These are phyloP conservation scores for Aspergillus homomorphus DNA, from an alignment of 495 filamentous ascomycete species.

Conservation along the genomic window DNA sequence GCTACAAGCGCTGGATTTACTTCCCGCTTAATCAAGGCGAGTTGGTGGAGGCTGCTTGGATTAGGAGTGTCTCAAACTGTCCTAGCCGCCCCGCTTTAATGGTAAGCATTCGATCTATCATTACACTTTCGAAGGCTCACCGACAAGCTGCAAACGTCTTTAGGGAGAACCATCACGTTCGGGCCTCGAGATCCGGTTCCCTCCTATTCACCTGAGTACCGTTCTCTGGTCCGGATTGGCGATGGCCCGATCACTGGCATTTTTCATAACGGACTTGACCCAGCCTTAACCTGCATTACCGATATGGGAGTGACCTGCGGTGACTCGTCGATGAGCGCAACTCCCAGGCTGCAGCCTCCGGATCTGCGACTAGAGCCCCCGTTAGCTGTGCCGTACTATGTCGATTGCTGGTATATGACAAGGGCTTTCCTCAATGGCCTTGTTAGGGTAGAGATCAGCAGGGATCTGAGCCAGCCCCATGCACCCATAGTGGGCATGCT, in stretches of 20 bases:
- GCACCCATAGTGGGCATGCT: constrained; percentile 12
- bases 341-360: neutral
- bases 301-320: constrained; percentile 14
- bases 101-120: constrained; percentile 5
- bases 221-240: constrained; percentile 6
- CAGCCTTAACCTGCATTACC: neutral
- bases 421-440: constrained; percentile 12
- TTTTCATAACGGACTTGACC: constrained; percentile 14
- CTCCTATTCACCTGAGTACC: constrained; percentile 6
- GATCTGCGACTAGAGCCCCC: constrained; percentile 3
- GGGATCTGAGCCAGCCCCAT: constrained; percentile 8
- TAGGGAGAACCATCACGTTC: constrained; percentile 16
- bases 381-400: neutral
- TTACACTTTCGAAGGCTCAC: constrained; percentile 1
- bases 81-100: constrained; percentile 2
- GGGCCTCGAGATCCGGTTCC: constrained; percentile 7
- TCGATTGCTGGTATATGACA: constrained; percentile 14
- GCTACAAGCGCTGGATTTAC: constrained; percentile 9
- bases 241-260: constrained; percentile 14
- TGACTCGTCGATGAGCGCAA: neutral
- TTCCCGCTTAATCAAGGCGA: constrained; percentile 11
- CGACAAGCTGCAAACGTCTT: constrained; percentile 8
- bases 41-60: constrained; percentile 12
- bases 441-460: constrained; percentile 12
- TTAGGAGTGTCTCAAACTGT: constrained; percentile 5